These are phyloP conservation scores for Maudiozyma serrabonitensis DNA, from an alignment of 805 yeast species.

Conservation along the genomic window DNA sequence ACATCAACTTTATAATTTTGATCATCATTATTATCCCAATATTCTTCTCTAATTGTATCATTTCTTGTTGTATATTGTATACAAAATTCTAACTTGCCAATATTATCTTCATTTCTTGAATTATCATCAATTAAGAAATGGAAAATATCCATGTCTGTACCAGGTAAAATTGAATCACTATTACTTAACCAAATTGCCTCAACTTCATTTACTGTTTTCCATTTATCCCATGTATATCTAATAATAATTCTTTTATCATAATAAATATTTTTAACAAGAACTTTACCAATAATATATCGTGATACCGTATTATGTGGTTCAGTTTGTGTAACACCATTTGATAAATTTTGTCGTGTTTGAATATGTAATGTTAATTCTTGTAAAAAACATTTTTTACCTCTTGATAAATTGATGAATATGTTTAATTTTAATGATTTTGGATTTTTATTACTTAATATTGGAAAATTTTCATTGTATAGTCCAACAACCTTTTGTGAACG, in stretches of 20 bases:
- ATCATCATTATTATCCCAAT: constrained; percentile 27
- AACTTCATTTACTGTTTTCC: constrained; percentile 50
- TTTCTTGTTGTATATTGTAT: constrained; percentile 21
- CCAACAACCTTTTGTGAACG: constrained; percentile 13
- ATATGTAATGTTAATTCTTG: constrained; percentile 18
- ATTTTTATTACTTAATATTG: constrained; percentile 21
- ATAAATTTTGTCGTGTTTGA: constrained; percentile 4
- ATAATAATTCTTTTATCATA: constrained; percentile 60
- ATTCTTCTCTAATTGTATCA: constrained; percentile 16
- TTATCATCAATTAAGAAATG: constrained; percentile 22
- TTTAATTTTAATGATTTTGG: constrained; percentile 22
- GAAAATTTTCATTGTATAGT: constrained; percentile 21
- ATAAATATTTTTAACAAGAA: constrained; percentile 69
- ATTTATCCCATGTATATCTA: constrained; percentile 67
- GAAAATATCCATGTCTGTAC: constrained; percentile 26
- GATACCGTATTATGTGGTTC: neutral
- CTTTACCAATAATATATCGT: constrained; percentile 49
- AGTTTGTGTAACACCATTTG: neutral
- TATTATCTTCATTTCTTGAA: constrained; percentile 4
- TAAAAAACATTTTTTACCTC: constrained; percentile 17
- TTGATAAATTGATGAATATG: constrained; percentile 22
- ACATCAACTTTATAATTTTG: constrained; percentile 22
- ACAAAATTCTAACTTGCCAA: constrained; percentile 21
- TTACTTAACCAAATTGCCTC: constrained; percentile 24
- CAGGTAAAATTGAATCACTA: constrained; percentile 24